Conservation (phyloP, 2,329 filamentous ascomycete species). For the Thielaviopsis ethacetica region DNA sequence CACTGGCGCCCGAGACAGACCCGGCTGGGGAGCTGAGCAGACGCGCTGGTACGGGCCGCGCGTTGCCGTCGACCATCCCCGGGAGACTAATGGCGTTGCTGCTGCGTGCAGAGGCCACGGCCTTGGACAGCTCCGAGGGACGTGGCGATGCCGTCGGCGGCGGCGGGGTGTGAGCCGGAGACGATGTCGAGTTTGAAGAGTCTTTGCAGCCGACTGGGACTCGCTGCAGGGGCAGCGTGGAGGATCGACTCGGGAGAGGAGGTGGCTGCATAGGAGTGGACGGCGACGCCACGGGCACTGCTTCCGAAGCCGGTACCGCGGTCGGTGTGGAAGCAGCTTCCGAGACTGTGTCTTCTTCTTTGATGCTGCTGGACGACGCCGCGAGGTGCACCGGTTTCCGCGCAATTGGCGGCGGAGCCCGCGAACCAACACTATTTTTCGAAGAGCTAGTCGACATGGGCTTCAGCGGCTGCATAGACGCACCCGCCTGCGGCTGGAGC, state of each 20-base stretch:
- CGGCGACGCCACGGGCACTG: not conserved
- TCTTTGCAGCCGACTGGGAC: slow-evolving; percentile 1
- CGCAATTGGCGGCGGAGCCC: slow-evolving; percentile 37
- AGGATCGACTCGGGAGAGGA: not conserved
- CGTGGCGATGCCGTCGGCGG: not conserved
- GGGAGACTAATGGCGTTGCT: not conserved
- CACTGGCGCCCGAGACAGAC: not conserved
- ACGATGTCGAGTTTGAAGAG: not conserved
- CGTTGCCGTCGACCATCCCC: slow-evolving; percentile 2
- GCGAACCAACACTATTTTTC: slow-evolving; percentile 18
- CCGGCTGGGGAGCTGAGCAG: not conserved
- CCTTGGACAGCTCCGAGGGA: not conserved
- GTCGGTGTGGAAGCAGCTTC: not conserved
- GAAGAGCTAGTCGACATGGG: slow-evolving; percentile 22
- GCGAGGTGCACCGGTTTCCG: slow-evolving; percentile 44
- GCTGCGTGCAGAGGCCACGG: not conserved
- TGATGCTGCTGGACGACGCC: slow-evolving; percentile 15
- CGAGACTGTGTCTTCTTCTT: not conserved
- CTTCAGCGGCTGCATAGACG: slow-evolving; percentile 14
- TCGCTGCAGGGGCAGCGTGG: not conserved
- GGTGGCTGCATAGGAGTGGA: not conserved
- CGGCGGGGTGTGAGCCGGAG: not conserved
- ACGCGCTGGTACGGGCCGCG: not conserved
- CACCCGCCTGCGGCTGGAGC: not conserved
- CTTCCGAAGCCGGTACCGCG: not conserved